Conservation (phyloP, 2,329 filamentous ascomycete genomes). For the Cucurbitaria berberidis region DNA sequence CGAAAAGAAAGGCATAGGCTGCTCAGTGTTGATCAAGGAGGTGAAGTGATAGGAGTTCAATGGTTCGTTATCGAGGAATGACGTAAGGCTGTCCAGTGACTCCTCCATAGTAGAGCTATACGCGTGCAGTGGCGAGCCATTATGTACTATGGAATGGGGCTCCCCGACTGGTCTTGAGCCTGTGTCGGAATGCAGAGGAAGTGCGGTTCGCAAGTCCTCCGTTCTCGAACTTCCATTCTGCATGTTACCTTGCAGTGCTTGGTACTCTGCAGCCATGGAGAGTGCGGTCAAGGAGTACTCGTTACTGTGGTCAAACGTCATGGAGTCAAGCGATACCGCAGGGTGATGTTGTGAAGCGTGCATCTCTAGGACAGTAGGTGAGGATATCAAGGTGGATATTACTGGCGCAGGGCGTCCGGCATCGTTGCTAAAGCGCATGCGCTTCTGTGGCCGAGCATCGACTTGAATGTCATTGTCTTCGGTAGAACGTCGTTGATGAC, state of each 20-base stretch:
- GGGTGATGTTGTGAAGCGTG: constrained; percentile 23
- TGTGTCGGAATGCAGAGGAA: constrained; percentile 19
- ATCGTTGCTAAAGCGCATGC: constrained; percentile 36
- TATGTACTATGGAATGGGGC: constrained; percentile 9
- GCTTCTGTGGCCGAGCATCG: constrained; percentile 32
- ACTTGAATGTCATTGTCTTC: constrained; percentile 13
- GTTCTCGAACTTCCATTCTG: constrained; percentile 16
- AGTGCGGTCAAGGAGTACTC: constrained; percentile 48
- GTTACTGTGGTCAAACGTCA: constrained; percentile 29
- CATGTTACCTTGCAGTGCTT: constrained; percentile 43
- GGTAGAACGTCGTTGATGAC: constrained; percentile 7
- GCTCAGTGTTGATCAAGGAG: constrained; percentile 49
- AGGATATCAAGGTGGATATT: constrained; percentile 35
- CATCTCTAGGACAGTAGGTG: constrained; percentile 27
- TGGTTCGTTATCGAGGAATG: constrained; percentile 48
- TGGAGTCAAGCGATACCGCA: constrained; percentile 19
- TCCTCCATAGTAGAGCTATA: constrained; percentile 33
- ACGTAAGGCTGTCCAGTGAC: constrained; percentile 47
- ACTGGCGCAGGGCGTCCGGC: constrained; percentile 32
- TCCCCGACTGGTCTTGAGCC: constrained; percentile 23
- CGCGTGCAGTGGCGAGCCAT: constrained; percentile 2
- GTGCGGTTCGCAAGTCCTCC: constrained; percentile 14
- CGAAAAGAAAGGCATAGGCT: constrained; percentile 52
- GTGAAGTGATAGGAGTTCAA: constrained; percentile 49
- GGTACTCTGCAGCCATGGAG: constrained; percentile 52